Evolutionary conservation across 2,329 filamentous ascomycete genomes (phyloP).

Genomic region (Claviceps purpurea): DNA sequence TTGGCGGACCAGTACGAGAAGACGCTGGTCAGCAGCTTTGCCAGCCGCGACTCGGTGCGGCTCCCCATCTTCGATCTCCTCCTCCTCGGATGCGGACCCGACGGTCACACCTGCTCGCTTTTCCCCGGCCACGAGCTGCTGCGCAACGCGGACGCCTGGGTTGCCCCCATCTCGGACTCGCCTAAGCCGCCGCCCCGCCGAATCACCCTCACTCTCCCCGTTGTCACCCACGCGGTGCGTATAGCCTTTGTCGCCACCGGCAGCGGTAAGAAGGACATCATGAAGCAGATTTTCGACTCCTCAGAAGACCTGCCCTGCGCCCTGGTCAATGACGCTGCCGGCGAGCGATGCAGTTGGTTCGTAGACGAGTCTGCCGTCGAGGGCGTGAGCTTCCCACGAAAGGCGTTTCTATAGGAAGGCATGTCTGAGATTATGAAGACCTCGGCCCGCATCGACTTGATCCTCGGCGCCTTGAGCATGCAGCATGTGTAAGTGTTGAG

Average conservation of each 20-base stretch:
- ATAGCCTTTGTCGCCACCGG: constrained; percentile 90
- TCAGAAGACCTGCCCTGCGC: constrained; percentile 64
- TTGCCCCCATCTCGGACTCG: constrained; percentile 80
- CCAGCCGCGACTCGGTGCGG: constrained; percentile 84
- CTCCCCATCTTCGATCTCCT: constrained; percentile 91
- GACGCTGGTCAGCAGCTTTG: constrained; percentile 71
- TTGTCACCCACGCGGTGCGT: constrained; percentile 73
- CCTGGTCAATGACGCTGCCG: constrained; percentile 71
- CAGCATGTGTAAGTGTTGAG: neutral
- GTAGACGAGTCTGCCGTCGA: constrained; percentile 77
- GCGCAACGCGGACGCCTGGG: constrained; percentile 80
- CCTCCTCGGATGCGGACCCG: constrained; percentile 84
- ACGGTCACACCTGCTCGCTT: constrained; percentile 92
- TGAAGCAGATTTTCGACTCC: constrained; percentile 84
- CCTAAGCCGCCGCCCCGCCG: constrained; percentile 86
- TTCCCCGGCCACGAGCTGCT: constrained; percentile 85
- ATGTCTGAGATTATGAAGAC: neutral
- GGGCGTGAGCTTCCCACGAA: constrained; percentile 68
- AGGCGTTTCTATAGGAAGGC: constrained; percentile 40
- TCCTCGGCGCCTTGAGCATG: neutral
- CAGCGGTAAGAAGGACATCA: constrained; percentile 73
- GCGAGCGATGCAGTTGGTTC: constrained; percentile 90
- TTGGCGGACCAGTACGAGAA: constrained; percentile 91
- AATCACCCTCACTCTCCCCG: constrained; percentile 85
- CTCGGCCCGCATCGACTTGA: neutral